Evolutionary conservation across 2,329 filamentous ascomycete species (phyloP), one percentile per base, ranked within the genome.

Genomic region (Lachnellula cervina): DNA sequence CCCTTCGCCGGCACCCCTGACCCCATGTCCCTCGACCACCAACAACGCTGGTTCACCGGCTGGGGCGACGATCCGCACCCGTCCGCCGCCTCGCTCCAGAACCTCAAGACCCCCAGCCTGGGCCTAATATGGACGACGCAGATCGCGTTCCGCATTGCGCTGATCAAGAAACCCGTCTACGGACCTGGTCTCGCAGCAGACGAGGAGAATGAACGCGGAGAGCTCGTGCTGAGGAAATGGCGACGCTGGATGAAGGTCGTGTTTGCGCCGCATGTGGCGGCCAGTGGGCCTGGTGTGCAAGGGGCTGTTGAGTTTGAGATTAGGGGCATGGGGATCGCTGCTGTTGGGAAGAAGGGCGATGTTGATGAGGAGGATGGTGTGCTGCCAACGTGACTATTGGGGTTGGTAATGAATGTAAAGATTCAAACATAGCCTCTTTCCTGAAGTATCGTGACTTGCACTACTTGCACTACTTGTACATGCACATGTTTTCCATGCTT

Each of bases 11-110:
- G 67, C 62, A 68, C 72, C 69, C 71, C 66, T 57, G 78, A 82
- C 13, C 82, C 86, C 0, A 77, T 97, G 38, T 80, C 83, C 34
- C 81, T 97, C 8, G 87, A 95, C 64, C 89, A 97, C 71, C 93
- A 97, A 72, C 90, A 97, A 70, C 82, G 89, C 44, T 97, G 92
- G 83, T 96, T 97, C 73, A 95, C 92, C 4, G 92, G 94, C 60
- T 97, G 94, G 93, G 91, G 93, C 21, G 89, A 96, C 70, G 78
- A 84, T 54, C 74, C 79, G 16, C 65, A 72, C 25, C 62, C 62
- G 11, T 57, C 60, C 16, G 46, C 57, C 23, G 25, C 61, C 3
- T 70, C 74, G 19, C 67, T 73, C 13, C 70, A 75, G 49, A 71
- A 74, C 25, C 73, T 87, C 54, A 97, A 97, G 73, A 96, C 89